These are phyloP conservation scores for Aeschynomene evenia DNA, from an alignment of 306 rosid genomes.

Conservation along the genomic window DNA sequence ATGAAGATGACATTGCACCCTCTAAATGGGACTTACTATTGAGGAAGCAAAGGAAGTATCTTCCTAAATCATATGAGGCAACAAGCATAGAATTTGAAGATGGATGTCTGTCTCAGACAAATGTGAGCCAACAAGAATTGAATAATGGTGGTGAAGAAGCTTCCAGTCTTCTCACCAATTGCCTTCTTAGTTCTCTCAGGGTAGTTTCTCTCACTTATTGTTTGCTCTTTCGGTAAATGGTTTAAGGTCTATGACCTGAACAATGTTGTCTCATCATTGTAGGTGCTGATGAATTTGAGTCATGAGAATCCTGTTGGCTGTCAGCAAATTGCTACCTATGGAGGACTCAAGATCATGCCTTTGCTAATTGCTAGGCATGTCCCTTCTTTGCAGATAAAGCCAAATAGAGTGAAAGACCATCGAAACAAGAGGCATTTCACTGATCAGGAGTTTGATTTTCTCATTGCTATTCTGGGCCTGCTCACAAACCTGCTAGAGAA, in stretches of 20 bases:
- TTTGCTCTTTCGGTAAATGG: constrained; percentile 5
- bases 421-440: constrained; percentile 57
- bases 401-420: constrained; percentile 37
- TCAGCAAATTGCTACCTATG: constrained; percentile 75
- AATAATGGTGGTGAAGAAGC: constrained; percentile 47
- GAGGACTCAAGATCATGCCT: constrained; percentile 91
- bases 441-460: constrained; percentile 90
- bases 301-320: constrained; percentile 95
- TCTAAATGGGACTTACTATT: constrained; percentile 90
- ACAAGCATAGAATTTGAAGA: constrained; percentile 49
- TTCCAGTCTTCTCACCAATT: constrained; percentile 67
- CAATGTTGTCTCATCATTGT: constrained; percentile 36
- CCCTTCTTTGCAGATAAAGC: constrained; percentile 54
- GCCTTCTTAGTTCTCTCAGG: constrained; percentile 33
- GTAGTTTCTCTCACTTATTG: constrained; percentile 19
- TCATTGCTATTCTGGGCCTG: constrained; percentile 93
- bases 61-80: constrained; percentile 33
- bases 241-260: not conserved
- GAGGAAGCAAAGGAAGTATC: constrained; percentile 51
- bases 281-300: constrained; percentile 96
- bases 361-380: constrained; percentile 85
- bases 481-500: constrained; percentile 96
- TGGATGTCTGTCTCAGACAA: constrained; percentile 50
- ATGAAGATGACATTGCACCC: constrained; percentile 75
- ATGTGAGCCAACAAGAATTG: constrained; percentile 49